Evolutionary conservation across 2,329 filamentous ascomycete species (phyloP), one percentile per base, ranked within the genome.

Genomic region (Aspergillus sp.): DNA sequence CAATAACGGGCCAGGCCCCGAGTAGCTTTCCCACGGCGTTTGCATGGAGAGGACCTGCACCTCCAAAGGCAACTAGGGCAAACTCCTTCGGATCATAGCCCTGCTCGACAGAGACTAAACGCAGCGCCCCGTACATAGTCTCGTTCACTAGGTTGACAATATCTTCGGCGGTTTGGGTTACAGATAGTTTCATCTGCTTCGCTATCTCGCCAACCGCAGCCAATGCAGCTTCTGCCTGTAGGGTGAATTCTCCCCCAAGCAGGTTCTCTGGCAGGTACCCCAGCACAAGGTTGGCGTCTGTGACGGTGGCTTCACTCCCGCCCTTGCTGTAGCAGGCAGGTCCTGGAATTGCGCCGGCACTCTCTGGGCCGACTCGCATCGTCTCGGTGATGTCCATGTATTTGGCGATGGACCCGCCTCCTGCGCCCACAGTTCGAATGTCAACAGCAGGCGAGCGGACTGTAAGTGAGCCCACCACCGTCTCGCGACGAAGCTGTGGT

Each of bases 1-100:
- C 70, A n/a, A 82, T 81, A n/a, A 82, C 78, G 4, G 80, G 80
- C 76, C 77, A 82, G 2, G 79, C 77, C 0, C 78, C 77, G 5
- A 82, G 72, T 2, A 82, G 72, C 61, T 80, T 75, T 20, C 80
- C 80, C 1, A 82, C 70, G 3, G 78, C 76, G 51, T 81, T 82
- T 3, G 77, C 80, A 59, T 81, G 80, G n/a, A 82, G 69, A 17
- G 80, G 80, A 0, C 80, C 80, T 20, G 79, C 80, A 50, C 80
- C 80, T 30, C 80, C 80, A 58, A 81, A 81, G 1, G 78, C 79
- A 5, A 82, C 80, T 4, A 82, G 70, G 3, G 80, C 78, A 62
- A 82, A 82, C 39, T 81, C 78, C 9, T 76, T 71, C 22, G 80
- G 79, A 57, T 82, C 79, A 54, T 80, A 79, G 36, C 80, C 80